A percentile compares a stretch with the other conserved stretches of the same genome.
Conservation (phyloP, 306 rosid species). For the Rosa persica region DNA sequence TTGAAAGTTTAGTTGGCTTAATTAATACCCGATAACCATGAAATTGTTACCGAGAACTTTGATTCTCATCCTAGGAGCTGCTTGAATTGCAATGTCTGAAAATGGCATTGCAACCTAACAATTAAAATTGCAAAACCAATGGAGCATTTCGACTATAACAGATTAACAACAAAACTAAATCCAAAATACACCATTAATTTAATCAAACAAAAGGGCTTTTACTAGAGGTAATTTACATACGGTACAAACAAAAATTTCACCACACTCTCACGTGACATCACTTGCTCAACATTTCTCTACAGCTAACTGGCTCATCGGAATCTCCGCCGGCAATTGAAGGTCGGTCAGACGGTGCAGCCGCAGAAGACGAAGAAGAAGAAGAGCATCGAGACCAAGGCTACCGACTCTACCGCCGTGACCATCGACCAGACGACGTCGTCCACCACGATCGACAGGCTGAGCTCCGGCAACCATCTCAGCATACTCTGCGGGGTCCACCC, state of each 20-base stretch:
- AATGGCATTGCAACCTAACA: too few species aligned
- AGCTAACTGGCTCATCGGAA: neutral
- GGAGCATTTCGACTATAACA: neutral
- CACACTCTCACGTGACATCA: neutral
- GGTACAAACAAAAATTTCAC: neutral
- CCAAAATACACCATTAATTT: neutral
- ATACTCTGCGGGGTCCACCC: slow-evolving; percentile 45
- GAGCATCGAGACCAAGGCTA: slow-evolving; percentile 71
- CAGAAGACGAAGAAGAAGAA: slow-evolving; percentile 83
- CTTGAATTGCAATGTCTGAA: too few species aligned
- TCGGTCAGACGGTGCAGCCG: slow-evolving; percentile 62
- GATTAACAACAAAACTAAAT: neutral
- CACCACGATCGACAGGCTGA: slow-evolving; percentile 54
- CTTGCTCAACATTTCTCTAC: neutral
- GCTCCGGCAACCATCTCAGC: slow-evolving; percentile 52
- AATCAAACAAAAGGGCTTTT: neutral
- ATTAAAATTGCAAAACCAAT: too few species aligned
- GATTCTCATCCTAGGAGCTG: too few species aligned
- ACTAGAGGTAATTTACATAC: neutral
- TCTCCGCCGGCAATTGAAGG: neutral
- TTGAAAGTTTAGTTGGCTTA: too few species aligned
- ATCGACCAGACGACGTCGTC: slow-evolving; percentile 77
- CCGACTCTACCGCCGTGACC: slow-evolving; percentile 72
- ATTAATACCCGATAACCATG: too few species aligned
- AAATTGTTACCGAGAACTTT: too few species aligned